A percentile compares a stretch with the other conserved stretches of the same genome.
Evolutionary conservation across 441 rosid species (phyloP).

Genomic region (Raphanus hybrid): DNA sequence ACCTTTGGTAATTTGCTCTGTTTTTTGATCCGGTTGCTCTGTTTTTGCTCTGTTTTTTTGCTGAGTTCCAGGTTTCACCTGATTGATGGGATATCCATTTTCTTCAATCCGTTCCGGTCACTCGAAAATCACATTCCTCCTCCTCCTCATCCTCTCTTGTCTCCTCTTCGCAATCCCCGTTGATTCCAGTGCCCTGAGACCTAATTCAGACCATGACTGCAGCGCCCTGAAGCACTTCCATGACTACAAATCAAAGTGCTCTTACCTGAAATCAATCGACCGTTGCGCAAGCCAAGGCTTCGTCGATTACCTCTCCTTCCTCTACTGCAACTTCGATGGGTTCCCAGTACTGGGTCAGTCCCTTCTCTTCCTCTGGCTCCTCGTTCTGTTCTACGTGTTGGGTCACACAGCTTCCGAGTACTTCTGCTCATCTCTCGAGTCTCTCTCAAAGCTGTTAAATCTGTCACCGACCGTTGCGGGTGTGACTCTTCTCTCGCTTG

Average conservation of each 20-base stretch:
- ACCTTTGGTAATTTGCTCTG: neutral
- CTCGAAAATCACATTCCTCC: conserved; percentile 33
- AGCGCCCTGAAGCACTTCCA: conserved; percentile 36
- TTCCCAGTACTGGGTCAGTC: conserved; percentile 56
- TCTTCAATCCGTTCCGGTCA: conserved; percentile 22
- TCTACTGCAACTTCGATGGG: conserved; percentile 67
- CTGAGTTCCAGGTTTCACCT: conserved; percentile 19
- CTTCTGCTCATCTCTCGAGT: conserved; percentile 82
- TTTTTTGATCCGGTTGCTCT: conserved; percentile 9
- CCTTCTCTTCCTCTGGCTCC: conserved; percentile 67
- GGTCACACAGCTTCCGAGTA: conserved; percentile 92
- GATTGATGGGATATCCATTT: conserved; percentile 40
- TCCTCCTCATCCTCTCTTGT: conserved; percentile 15
- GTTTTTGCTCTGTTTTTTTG: conserved; percentile 7
- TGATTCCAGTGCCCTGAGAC: conserved; percentile 31
- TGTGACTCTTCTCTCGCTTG: conserved; percentile 84
- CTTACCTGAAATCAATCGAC: conserved; percentile 50
- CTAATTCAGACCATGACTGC: conserved; percentile 34
- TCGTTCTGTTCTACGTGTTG: conserved; percentile 71
- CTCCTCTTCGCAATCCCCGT: conserved; percentile 19
- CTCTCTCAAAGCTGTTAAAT: conserved; percentile 62
- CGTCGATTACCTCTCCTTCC: conserved; percentile 65
- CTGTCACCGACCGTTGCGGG: conserved; percentile 88
- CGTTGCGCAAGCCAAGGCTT: conserved; percentile 74
- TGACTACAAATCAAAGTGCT: conserved; percentile 59